Evolutionary conservation across 495 filamentous ascomycete species (phyloP), one percentile per base, ranked within the genome.

Genomic region (Coniosporium apollinis): DNA sequence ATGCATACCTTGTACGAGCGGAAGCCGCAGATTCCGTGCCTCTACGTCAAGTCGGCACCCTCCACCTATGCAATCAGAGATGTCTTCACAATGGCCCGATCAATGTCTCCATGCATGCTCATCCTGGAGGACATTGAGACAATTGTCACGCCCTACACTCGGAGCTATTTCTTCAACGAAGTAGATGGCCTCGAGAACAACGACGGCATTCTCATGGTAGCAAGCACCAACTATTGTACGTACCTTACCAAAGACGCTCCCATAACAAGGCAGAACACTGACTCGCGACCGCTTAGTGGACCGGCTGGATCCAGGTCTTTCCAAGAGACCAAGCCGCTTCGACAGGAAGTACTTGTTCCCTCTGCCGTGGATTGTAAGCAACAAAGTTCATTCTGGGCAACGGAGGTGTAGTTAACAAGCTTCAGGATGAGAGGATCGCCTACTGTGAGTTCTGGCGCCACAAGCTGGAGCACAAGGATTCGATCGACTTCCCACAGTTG

Each of bases 111-210:
- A 1, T 66, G 63, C 33, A 37, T 70, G 19, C 51, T 70, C 5
- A 51, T 79, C 28, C 67, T 81, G 25, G 76, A 81, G 51, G 76
- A 81, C 38, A 64, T 81, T 16, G 76, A 79, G 44, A 72, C 65
- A 22, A 51, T 78, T 10, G 64, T 79, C 8, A 60, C 54, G 2
- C 59, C 61, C 28, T 39, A 37, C 6, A 65, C 70, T 15, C 55
- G 73, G 9, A 67, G 60, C 37, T 80, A 74, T 54, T 81, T 82
- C 46, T 60, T 82, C 33, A 81, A 81, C 45, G 72, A 81, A 43
- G 65, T 79, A 3, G 76, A 81, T 41, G 76, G 77, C 0, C 55
- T 82, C 15, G 72, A 71, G 42, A 41, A 38, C 11, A 58, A 58
- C 35, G 49, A 58, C 30, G 55, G 55, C 18, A 57, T 58, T 22